Evolutionary conservation across 1,284 basidiomycete species (phyloP).

Genomic region (Thecaphora thlaspeos): DNA sequence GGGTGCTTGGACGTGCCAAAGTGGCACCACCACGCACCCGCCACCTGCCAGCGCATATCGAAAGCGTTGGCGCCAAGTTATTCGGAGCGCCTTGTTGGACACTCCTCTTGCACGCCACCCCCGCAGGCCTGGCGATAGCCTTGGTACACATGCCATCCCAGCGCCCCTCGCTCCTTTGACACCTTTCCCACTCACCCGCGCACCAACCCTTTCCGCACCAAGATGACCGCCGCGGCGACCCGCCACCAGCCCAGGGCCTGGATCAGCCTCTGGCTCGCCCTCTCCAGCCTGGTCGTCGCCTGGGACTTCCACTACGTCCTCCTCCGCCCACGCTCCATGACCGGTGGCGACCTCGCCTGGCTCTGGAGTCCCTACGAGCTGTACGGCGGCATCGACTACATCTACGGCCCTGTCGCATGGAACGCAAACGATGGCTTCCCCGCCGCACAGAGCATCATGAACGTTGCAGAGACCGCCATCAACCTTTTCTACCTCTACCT

Average conservation of each 20-base stretch:
- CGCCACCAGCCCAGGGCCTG: constrained; percentile 20
- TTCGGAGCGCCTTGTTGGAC: too few relatives aligned
- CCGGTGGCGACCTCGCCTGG: constrained; percentile 60
- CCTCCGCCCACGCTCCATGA: constrained; percentile 36
- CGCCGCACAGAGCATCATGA: constrained; percentile 78
- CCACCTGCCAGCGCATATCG: too few relatives aligned
- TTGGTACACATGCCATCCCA: too few relatives aligned
- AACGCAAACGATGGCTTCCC: constrained; percentile 75
- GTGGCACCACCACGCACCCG: too few relatives aligned
- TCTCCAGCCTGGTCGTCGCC: constrained; percentile 28
- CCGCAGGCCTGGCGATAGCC: too few relatives aligned
- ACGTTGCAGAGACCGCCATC: constrained; percentile 74
- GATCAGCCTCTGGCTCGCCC: constrained; percentile 28
- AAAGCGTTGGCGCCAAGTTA: too few relatives aligned
- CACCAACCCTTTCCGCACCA: too few relatives aligned
- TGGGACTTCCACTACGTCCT: constrained; percentile 50
- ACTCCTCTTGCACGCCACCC: too few relatives aligned
- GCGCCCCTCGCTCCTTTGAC: too few relatives aligned
- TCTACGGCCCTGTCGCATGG: constrained; percentile 72
- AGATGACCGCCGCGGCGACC: constrained; percentile 9
- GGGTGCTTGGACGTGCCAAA: too few relatives aligned
- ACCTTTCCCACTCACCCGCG: too few relatives aligned
- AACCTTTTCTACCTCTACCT: constrained; percentile 73
- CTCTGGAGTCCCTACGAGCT: constrained; percentile 55
- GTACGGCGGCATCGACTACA: constrained; percentile 72